Base-by-base conservation (phyloP, 164 flowering plant genomes). In the Umbellularia californica region DNA sequence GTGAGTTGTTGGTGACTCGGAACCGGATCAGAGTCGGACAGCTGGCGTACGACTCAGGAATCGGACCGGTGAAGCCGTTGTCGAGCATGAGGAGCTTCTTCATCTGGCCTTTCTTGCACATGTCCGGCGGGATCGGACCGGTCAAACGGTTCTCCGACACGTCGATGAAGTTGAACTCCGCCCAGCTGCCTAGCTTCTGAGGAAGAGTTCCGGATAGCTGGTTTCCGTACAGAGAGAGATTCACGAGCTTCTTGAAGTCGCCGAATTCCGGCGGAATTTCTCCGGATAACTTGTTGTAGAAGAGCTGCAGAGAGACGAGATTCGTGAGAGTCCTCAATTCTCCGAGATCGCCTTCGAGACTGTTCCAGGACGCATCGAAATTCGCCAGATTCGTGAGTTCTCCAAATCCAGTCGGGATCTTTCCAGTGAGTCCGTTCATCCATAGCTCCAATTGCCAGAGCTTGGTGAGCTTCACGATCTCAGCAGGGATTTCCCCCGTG, bases 61-160 rank as follows among this genome's bases (percentile, higher is more conserved):
- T 87, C 50, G 78, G 80, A 1, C 99, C 99, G 13, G 89, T 76
- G 75, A 96, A 81, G 9, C 27, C 55, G 25, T 69, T 74, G 25
- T 68, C 19, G 19, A 74, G 65, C n/a, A 74, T 28, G 24, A 74
- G 65, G 41, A 74, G 55, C 68, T 30, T 77, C 50, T 14, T 75
- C 97, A 96, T 88, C 27, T 77, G 88, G 19, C 97, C 97, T 20
- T 63, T 76, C 79, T 87, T 90, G 80, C 99, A 96, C 98, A 96
- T 94, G 14, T 91, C 87, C 0, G 97, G 92, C 22, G 99, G 99
- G 66, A 96, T 91, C 10, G 86, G 79, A n/a, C 98, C 99, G 1
- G 90, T 81, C 5, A 94, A 72, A 15, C 28, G 41, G 77, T 96
- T 96, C 69, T 86, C 91, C 0, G 98, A 86, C 3, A 84, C 92